phyloP scores from a whole-genome alignment of 2,329 filamentous ascomycete species.

The Nemania abortiva region DNA sequence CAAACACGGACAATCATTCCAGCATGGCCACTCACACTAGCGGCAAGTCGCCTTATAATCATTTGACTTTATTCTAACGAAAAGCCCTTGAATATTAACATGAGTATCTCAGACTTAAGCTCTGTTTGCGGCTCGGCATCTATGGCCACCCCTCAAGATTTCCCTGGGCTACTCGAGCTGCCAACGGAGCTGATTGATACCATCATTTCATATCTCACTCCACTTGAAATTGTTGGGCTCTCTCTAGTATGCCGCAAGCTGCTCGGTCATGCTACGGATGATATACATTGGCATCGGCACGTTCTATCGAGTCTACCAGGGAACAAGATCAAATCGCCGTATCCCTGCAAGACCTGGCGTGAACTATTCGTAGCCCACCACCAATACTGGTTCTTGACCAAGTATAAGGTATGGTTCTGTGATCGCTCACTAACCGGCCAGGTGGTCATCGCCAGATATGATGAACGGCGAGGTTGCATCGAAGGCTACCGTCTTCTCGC shows the following conservation, averaged over 20 bases:
- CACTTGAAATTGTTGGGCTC: conserved; percentile 71
- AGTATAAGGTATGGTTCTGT: conserved; percentile 86
- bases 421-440: conserved; percentile 80
- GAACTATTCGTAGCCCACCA: conserved; percentile 81
- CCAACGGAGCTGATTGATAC: conserved; percentile 80
- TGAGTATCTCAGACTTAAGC: conserved; percentile 9
- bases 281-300: conserved; percentile 77
- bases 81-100: not conserved
- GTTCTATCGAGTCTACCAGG: conserved; percentile 77
- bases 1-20: conserved; percentile 25
- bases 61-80: not conserved
- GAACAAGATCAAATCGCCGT: conserved; percentile 63
- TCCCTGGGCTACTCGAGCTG: conserved; percentile 63
- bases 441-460: conserved; percentile 81
- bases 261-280: conserved; percentile 69
- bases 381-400: conserved; percentile 85
- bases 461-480: conserved; percentile 78
- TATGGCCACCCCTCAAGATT: conserved; percentile 17
- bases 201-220: conserved; percentile 75
- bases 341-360: conserved; percentile 73
- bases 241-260: conserved; percentile 73
- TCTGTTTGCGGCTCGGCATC: conserved; percentile 17
- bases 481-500: conserved; percentile 83
- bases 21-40: conserved; percentile 31
- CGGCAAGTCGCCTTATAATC: conserved; percentile 12